Evolutionary conservation across 2,329 filamentous ascomycete species (phyloP).

Genomic region (Pseudocercospora fijiensis): DNA sequence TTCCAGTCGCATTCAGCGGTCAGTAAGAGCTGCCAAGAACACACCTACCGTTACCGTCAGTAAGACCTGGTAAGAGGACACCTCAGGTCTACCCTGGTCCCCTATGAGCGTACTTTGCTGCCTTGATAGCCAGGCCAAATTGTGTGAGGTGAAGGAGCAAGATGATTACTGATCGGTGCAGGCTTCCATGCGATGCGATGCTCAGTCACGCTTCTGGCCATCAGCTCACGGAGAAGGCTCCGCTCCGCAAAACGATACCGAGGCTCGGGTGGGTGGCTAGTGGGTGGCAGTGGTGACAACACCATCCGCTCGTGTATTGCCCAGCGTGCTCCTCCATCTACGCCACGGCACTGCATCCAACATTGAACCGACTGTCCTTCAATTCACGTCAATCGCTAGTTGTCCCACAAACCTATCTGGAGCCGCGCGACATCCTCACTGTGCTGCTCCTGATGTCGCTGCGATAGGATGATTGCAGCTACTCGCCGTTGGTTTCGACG

Average conservation of each 20-base stretch:
- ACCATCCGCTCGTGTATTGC: neutral
- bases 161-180: neutral
- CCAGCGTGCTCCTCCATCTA: neutral
- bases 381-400: neutral
- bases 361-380: neutral
- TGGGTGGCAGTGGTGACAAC: neutral
- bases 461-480: conserved; percentile 60
- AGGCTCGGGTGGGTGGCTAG: neutral
- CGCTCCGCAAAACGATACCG: neutral
- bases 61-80: too few species aligned
- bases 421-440: neutral
- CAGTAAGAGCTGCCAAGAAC: too few species aligned
- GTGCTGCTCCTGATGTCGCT: conserved; percentile 25
- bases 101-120: too few species aligned
- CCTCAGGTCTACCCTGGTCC: too few species aligned
- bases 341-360: neutral
- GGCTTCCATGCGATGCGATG: too few species aligned
- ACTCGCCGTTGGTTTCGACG: conserved; percentile 88
- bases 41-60: too few species aligned
- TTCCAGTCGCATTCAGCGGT: too few species aligned
- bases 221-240: neutral
- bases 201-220: too few species aligned
- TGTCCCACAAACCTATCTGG: neutral
- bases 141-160: too few species aligned
- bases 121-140: too few species aligned